phyloP scores from a whole-genome alignment of 768 basidiomycete genomes.

The Phlebiopsis gigantea region DNA sequence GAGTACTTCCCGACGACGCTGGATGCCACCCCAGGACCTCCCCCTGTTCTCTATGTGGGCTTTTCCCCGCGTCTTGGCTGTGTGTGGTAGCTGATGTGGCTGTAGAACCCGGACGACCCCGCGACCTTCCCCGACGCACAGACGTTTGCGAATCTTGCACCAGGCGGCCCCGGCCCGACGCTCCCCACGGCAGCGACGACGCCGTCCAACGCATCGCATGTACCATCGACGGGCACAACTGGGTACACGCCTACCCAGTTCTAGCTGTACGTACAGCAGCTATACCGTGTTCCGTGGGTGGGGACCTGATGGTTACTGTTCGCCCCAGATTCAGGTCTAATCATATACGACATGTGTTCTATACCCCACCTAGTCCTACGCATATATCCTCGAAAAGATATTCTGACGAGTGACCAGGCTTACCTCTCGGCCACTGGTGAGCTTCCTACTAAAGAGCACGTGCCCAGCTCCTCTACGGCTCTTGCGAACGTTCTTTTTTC shows the following conservation, averaged over 20 bases:
- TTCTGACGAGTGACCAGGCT: too few relatives aligned
- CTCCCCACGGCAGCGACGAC: neutral
- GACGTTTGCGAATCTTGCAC: neutral
- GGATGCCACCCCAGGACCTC: neutral
- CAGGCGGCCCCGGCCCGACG: neutral
- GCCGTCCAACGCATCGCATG: neutral
- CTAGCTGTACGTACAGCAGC: neutral
- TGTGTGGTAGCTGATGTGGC: neutral
- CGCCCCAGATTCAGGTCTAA: too few relatives aligned
- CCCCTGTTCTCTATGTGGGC: slow-evolving; percentile 6
- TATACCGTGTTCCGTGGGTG: too few relatives aligned
- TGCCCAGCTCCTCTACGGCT: too few relatives aligned
- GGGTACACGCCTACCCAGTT: neutral
- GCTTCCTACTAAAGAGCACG: too few relatives aligned
- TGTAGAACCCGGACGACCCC: slow-evolving; percentile 11
- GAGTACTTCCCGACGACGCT: neutral
- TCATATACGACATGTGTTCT: too few relatives aligned
- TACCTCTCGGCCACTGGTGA: too few relatives aligned
- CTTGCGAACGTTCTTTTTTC: too few relatives aligned
- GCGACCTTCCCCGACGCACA: slow-evolving; percentile 10
- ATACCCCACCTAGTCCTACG: too few relatives aligned
- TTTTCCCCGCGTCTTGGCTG: neutral
- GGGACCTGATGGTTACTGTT: too few relatives aligned
- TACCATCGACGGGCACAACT: neutral
- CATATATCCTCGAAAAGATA: too few relatives aligned